phyloP scores from a whole-genome alignment of 2,329 filamentous ascomycete species.

The Penicillium sp. region DNA sequence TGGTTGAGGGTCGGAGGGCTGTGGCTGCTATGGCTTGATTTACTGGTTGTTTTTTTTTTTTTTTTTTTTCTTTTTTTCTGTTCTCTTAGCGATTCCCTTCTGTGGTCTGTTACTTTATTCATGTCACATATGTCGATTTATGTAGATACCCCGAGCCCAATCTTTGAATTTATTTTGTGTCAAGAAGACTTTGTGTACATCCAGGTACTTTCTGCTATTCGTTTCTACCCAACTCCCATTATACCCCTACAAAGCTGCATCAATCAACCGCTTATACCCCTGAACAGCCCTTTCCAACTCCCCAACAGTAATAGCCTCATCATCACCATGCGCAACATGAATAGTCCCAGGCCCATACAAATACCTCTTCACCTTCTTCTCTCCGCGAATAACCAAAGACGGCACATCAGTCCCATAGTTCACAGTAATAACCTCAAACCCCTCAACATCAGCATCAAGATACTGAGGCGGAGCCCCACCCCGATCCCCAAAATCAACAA shows the following conservation, averaged over 20 bases:
- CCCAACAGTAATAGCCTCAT: conserved; percentile 74
- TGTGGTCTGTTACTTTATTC: neutral
- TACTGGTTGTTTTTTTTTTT: neutral
- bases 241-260: conserved; percentile 25
- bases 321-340: conserved; percentile 80
- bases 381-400: conserved; percentile 32
- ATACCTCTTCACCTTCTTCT: conserved; percentile 1
- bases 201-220: neutral
- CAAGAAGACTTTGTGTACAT: neutral
- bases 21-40: neutral
- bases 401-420: conserved; percentile 94
- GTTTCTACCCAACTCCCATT: neutral
- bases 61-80: neutral
- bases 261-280: conserved; percentile 72
- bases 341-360: conserved; percentile 63
- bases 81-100: neutral
- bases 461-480: conserved; percentile 67
- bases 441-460: conserved; percentile 75
- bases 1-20: neutral
- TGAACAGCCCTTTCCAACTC: conserved; percentile 77
- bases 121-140: neutral
- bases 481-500: conserved; percentile 52
- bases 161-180: neutral
- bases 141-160: neutral
- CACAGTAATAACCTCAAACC: conserved; percentile 76